Base-by-base conservation (phyloP, 2,329 filamentous ascomycete species). In the Onygenales sp. region DNA sequence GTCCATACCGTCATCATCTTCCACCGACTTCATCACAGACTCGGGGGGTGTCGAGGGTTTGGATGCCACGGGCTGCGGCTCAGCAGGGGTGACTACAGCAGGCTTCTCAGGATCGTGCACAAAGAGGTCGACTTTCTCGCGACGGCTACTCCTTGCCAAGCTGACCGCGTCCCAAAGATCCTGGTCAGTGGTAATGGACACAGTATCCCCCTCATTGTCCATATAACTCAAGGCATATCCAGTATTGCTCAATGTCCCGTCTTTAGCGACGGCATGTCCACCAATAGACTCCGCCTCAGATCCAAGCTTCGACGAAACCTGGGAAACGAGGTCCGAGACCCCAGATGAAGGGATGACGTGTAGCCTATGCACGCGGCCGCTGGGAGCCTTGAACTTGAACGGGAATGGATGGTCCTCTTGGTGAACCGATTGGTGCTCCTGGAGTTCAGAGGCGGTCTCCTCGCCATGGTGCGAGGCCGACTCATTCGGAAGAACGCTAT, bases 381-480 rank as follows among this genome's bases (percentile, higher is more conserved):
- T 91, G 1, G 93, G 93, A 2, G 93, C 90, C 77, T 97, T 97
- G 81, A 98, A 98, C 72, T 98, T 98, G 83, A 98, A 98, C 2
- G 92, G 83, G 72, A 97, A 98, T 0, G 92, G 89, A 9, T 82
- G 71, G 60, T 94, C 88, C 63, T 87, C 81, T 10, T 71, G 55
- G 6, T 70, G 63, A 1, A 80, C 75, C 5, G 77, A 73, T 3
- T 76, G 72, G 14, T 84, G 78, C 46, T 85, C 78, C 13, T 75
- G 76, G 27, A 83, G 71, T 52, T 82, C 84, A 17, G 84, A 76
- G 10, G 88, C 89, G 2, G 87, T 89, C 46, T 92, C 88, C 39
- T 83, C 78, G 51, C 92, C 93, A 56, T 88, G 83, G 64, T 97
- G 93, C 5, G 93, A 98, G 46, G 93, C 93, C 44, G 93, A 97